phyloP scores from a whole-genome alignment of 169 alveolate species.

The Cyclospora cayetanensis region DNA sequence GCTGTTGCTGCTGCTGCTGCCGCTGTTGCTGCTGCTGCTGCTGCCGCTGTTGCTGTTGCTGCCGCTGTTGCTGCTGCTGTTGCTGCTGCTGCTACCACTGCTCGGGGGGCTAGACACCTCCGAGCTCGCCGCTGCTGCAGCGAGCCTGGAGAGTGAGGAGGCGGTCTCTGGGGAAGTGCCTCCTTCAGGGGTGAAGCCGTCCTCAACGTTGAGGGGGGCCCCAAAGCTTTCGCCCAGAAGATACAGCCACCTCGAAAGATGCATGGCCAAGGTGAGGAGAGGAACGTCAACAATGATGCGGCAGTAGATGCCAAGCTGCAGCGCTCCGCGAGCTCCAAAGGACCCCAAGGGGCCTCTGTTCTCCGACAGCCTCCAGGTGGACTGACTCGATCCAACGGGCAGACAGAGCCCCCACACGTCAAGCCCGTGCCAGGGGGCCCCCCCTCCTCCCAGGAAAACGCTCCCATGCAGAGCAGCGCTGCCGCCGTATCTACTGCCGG shows the following conservation, averaged over 20 bases:
- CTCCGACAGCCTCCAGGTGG: slow-evolving; percentile 36
- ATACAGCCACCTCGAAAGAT: slow-evolving; percentile 38
- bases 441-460: background rate
- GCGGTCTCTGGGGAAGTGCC: background rate
- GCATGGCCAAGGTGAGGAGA: slow-evolving; percentile 5
- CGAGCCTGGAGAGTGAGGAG: no score
- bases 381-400: slow-evolving; percentile 35
- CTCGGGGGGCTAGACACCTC: slow-evolving; percentile 20
- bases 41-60: slow-evolving; percentile 38
- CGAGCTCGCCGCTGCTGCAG: background rate
- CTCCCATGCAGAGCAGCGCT: background rate
- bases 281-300: slow-evolving; percentile 30
- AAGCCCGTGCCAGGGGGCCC: background rate
- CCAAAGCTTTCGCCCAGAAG: slow-evolving; percentile 28
- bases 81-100: background rate
- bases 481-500: slow-evolving; percentile 20
- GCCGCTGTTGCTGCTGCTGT: background rate
- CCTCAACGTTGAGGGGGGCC: slow-evolving; percentile 42
- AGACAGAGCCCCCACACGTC: slow-evolving; percentile 61
- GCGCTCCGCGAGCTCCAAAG: slow-evolving; percentile 22
- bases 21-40: slow-evolving; percentile 41
- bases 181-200: background rate
- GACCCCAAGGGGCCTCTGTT: slow-evolving; percentile 32
- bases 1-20: slow-evolving; percentile 9
- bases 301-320: slow-evolving; percentile 20